Percentiles rank a stretch among this genome's conserved stretches.
These are phyloP conservation scores for Eremochloa ophiuroides DNA, from an alignment of 176 grass and related monocot genomes.

Conservation along the genomic window DNA sequence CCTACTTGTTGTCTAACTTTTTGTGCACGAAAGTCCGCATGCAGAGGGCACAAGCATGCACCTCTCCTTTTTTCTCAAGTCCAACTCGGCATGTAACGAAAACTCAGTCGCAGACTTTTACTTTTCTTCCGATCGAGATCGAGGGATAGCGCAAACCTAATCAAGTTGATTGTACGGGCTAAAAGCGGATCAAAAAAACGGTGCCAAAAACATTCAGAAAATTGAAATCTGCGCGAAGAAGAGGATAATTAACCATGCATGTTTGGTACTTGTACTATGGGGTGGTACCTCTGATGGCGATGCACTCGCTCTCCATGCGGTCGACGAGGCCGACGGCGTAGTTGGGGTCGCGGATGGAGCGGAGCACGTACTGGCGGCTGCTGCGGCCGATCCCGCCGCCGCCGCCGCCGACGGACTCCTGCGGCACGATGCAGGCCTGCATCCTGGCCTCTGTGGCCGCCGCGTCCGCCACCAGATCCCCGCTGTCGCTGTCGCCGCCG, in stretches of 20 bases:
- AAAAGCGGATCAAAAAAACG: not conserved
- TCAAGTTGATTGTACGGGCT: not conserved
- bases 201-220: not conserved
- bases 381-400: slow-evolving; percentile 45
- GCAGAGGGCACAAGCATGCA: not conserved
- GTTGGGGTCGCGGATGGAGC: slow-evolving; percentile 92
- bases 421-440: slow-evolving; percentile 93
- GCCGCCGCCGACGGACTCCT: slow-evolving; percentile 30
- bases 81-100: slow-evolving; percentile 40
- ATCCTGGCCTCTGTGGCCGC: slow-evolving; percentile 33
- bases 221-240: not conserved
- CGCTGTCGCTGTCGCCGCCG: not conserved
- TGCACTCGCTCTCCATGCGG: slow-evolving; percentile 87
- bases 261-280: not conserved
- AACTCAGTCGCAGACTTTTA: slow-evolving; percentile 26
- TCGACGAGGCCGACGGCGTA: slow-evolving; percentile 91
- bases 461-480: not conserved
- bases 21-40: slow-evolving; percentile 22
- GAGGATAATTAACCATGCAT: not conserved
- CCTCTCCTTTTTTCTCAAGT: slow-evolving; percentile 7
- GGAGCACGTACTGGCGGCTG: slow-evolving; percentile 67
- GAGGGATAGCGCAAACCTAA: not conserved
- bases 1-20: not conserved
- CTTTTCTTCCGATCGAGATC: too few relatives aligned
- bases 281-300: slow-evolving; percentile 79